A percentile compares a stretch with the other conserved stretches of the same genome.
phyloP scores from a whole-genome alignment of 768 basidiomycete species.

The Hysterangium stoloniferum region DNA sequence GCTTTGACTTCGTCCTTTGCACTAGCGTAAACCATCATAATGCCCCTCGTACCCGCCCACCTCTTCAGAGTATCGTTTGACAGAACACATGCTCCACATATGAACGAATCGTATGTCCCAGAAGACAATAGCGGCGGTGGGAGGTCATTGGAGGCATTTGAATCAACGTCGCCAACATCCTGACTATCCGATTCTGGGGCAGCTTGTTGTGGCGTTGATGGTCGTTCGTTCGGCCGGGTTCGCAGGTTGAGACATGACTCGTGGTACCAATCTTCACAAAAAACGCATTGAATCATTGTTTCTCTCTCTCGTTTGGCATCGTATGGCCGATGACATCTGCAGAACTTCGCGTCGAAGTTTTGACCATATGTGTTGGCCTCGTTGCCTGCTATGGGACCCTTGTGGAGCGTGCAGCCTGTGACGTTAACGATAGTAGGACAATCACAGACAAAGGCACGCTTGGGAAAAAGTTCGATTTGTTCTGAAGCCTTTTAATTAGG shows the following conservation, averaged over 20 bases:
- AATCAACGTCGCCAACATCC: constrained; percentile 43
- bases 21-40: constrained; percentile 59
- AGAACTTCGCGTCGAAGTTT: constrained; percentile 65
- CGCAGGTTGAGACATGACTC: constrained; percentile 83
- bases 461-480: constrained; percentile 82
- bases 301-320: constrained; percentile 67
- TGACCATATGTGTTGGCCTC: constrained; percentile 56
- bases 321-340: constrained; percentile 66
- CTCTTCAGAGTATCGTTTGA: constrained; percentile 43
- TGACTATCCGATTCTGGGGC: constrained; percentile 15
- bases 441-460: constrained; percentile 76
- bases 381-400: constrained; percentile 43
- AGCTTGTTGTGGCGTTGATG: constrained; percentile 23
- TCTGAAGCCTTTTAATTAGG: constrained; percentile 23
- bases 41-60: constrained; percentile 62
- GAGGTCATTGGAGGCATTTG: constrained; percentile 54
- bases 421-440: constrained; percentile 63
- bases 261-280: constrained; percentile 92
- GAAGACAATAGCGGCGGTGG: constrained; percentile 62
- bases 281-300: constrained; percentile 84
- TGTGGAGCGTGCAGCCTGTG: constrained; percentile 60
- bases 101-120: constrained; percentile 64
- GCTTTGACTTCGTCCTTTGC: constrained; percentile 18
- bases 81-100: constrained; percentile 65
- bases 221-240: constrained; percentile 48